Conservation (phyloP, 768 basidiomycete species). For the Rhodotorula taiwanensis region DNA sequence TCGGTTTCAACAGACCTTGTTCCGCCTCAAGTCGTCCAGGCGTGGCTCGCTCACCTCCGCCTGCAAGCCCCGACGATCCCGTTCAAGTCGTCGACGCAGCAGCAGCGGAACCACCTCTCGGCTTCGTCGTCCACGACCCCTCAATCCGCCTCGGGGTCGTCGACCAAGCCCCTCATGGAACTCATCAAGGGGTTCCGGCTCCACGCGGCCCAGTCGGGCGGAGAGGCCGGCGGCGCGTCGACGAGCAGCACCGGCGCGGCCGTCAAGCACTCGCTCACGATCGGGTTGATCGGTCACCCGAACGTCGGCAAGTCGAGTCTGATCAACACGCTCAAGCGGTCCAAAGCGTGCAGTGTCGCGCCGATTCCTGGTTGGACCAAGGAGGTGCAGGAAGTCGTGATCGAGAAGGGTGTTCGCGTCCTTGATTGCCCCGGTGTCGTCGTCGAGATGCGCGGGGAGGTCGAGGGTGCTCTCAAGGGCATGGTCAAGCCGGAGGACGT, state of each 20-base stretch:
- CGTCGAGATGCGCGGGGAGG: constrained; percentile 50
- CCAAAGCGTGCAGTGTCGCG: constrained; percentile 89
- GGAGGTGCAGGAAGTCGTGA: constrained; percentile 78
- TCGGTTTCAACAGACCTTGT: constrained; percentile 63
- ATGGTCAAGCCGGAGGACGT: constrained; percentile 62
- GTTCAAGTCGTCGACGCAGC: constrained; percentile 72
- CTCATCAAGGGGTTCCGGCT: constrained; percentile 41
- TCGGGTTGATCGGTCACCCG: constrained; percentile 91
- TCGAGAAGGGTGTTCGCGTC: constrained; percentile 86
- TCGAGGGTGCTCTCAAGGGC: constrained; percentile 39
- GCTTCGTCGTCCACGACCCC: constrained; percentile 48
- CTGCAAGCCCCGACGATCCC: constrained; percentile 88
- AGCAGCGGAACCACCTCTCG: constrained; percentile 73
- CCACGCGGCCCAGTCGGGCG: background rate
- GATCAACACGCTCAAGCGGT: constrained; percentile 84
- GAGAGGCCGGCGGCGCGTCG: background rate
- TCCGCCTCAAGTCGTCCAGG: constrained; percentile 75
- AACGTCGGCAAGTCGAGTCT: constrained; percentile 95
- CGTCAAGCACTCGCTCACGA: constrained; percentile 51
- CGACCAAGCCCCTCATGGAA: constrained; percentile 40
- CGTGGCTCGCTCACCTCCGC: constrained; percentile 84
- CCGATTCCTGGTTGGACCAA: constrained; percentile 92
- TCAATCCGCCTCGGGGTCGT: constrained; percentile 43
- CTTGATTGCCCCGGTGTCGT: constrained; percentile 98
- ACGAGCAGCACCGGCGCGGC: constrained; percentile 5